Conservation (phyloP, 192 early-diverging fungal species). For the Phlyctochytrium planicorne region DNA sequence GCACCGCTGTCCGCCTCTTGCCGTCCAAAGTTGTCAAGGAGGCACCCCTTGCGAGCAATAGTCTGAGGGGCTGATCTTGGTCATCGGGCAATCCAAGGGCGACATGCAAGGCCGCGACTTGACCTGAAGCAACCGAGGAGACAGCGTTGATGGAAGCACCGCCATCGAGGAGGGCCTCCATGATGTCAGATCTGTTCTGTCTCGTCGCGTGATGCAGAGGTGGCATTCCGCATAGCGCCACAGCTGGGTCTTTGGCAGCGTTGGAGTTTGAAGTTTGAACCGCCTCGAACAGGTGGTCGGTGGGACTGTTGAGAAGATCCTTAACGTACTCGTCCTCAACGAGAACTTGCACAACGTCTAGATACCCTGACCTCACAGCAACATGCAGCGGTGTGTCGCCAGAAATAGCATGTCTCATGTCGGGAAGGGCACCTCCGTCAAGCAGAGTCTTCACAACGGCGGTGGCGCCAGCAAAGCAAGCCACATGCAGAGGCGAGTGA, state of each 20-base stretch:
- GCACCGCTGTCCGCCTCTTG: neutral
- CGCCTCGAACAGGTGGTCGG: neutral
- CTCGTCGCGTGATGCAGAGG: neutral
- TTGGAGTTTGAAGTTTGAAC: neutral
- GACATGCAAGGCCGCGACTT: neutral
- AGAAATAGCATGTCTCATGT: neutral
- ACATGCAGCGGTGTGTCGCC: constrained; percentile 1
- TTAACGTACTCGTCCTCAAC: neutral
- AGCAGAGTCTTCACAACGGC: neutral
- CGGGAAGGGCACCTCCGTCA: neutral
- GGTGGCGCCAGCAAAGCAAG: neutral
- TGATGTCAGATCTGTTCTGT: neutral
- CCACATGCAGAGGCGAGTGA: neutral
- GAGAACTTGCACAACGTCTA: neutral
- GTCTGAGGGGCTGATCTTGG: neutral
- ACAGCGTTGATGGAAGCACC: neutral
- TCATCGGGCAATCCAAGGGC: constrained; percentile 1
- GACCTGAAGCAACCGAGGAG: neutral
- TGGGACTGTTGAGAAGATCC: neutral
- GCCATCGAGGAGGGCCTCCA: neutral
- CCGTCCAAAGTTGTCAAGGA: neutral
- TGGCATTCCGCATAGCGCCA: neutral
- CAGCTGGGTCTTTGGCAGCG: neutral
- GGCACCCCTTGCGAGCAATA: neutral
- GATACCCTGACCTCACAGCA: neutral